phyloP scores from a whole-genome alignment of 2,329 filamentous ascomycete genomes.

The Monosporascus sp. region DNA sequence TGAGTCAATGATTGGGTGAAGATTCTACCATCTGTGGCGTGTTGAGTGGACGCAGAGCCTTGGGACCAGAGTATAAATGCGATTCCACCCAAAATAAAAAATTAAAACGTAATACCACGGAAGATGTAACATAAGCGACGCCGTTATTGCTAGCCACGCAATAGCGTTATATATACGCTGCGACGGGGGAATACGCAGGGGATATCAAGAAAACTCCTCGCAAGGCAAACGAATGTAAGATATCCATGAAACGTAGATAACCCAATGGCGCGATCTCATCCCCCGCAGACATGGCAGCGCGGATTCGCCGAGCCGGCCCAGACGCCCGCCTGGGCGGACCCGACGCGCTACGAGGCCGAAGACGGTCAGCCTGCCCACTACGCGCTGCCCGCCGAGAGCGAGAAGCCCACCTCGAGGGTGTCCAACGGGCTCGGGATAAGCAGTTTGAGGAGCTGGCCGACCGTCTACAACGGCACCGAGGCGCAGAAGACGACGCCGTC shows the following conservation, averaged over 20 bases:
- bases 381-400: neutral
- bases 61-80: too few species aligned
- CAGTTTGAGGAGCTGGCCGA: neutral
- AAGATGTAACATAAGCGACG: too few species aligned
- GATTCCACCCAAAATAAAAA: too few species aligned
- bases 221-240: too few species aligned
- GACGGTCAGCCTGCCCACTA: neutral
- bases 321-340: neutral
- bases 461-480: neutral
- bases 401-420: neutral
- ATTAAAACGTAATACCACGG: too few species aligned
- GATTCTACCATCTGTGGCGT: too few species aligned
- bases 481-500: conserved; percentile 6
- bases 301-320: neutral
- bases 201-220: too few species aligned
- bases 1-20: too few species aligned
- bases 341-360: neutral
- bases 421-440: neutral
- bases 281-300: neutral
- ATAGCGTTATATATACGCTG: too few species aligned
- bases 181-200: too few species aligned
- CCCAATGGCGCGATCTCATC: neutral
- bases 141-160: too few species aligned
- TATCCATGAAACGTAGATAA: neutral
- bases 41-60: too few species aligned